Evolutionary conservation across 345 rosid genomes (phyloP), one percentile per base, ranked within the genome.

Genomic region (Psidium friedrichsthalianum): DNA sequence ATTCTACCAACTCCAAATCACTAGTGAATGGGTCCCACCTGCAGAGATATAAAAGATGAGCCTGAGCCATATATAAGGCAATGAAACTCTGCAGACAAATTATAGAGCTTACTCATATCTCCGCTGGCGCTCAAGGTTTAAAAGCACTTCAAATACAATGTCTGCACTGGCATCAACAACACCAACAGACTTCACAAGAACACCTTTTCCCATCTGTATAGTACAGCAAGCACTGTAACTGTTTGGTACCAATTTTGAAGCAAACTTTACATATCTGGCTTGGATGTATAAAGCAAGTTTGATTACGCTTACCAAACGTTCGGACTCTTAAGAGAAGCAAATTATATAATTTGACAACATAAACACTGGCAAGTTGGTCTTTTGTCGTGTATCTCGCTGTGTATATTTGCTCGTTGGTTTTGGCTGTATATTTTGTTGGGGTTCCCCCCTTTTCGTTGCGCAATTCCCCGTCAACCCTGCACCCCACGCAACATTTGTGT

Each of bases 21-120:
- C 96, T 94, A 82, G 98, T 94, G 91, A 97, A 91, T 85, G 91
- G 89, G 91, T 97, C 99, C 99, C 99, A 97, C 94, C 99, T 97
- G 98, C 85, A 88, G 86, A 82, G 86, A 86, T 86, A 84, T 78
- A 90, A 85, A 86, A 52, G 85, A 86, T 89, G 85, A 83, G 88
- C 81, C 84, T 56, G 86, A 86, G 56, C 83, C 36, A 27, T 55
- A 25, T 53, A 25, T 80, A 47, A 80, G 74, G 82, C 16, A 83
- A 82, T 32, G 86, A 52, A 78, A 83, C 69, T 83, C 64, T 47
- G 78, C 55, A 85, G 84, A 78, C 86, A 8, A 85, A 80, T 51
- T 25, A 82, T 76, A 86, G 59, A 89, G 82, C 98, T 92, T 93
- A 96, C 99, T 97, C 98, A 12, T 97, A 95, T 97, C 99, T 93